These are phyloP conservation scores for Kockiozyma suomiensis DNA, from an alignment of 805 yeast species.

Conservation along the genomic window DNA sequence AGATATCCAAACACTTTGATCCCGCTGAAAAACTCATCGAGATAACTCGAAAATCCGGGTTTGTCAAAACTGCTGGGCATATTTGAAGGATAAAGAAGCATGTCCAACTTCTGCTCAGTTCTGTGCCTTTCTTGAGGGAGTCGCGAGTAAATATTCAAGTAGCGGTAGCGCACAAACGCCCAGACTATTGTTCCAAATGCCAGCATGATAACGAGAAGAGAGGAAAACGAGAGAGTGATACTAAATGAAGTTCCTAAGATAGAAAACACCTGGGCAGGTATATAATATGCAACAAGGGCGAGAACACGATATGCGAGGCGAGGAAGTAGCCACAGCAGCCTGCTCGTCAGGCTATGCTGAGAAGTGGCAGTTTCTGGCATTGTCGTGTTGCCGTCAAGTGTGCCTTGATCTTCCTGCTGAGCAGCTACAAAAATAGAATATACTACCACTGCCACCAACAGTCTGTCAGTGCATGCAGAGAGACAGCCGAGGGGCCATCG, in stretches of 20 bases:
- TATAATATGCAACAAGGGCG: slow-evolving; percentile 6
- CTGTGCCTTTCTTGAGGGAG: slow-evolving; percentile 51
- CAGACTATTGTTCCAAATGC: slow-evolving; percentile 46
- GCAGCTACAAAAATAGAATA: neutral
- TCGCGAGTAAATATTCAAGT: slow-evolving; percentile 64
- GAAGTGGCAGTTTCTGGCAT: neutral
- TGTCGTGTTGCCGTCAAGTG: neutral
- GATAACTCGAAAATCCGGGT: slow-evolving; percentile 60
- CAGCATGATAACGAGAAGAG: slow-evolving; percentile 35
- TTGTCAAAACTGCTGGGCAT: slow-evolving; percentile 43
- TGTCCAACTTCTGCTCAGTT: slow-evolving; percentile 51
- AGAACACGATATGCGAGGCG: slow-evolving; percentile 8
- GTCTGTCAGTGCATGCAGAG: too few species aligned
- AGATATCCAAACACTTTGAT: slow-evolving; percentile 92
- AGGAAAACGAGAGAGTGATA: slow-evolving; percentile 33
- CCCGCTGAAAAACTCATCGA: slow-evolving; percentile 88
- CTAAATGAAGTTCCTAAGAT: slow-evolving; percentile 28
- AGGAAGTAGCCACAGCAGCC: slow-evolving; percentile 13
- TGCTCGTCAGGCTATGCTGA: neutral
- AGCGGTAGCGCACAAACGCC: slow-evolving; percentile 61
- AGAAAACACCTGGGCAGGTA: slow-evolving; percentile 17
- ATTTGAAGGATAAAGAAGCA: slow-evolving; percentile 46
- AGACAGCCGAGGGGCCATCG: neutral
- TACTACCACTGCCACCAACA: too few species aligned
- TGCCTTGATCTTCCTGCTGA: neutral